Percentiles rank a stretch among this genome's conserved stretches.
Evolutionary conservation across 495 filamentous ascomycete genomes (phyloP).

Genomic region (Evansstolkia leycettana): DNA sequence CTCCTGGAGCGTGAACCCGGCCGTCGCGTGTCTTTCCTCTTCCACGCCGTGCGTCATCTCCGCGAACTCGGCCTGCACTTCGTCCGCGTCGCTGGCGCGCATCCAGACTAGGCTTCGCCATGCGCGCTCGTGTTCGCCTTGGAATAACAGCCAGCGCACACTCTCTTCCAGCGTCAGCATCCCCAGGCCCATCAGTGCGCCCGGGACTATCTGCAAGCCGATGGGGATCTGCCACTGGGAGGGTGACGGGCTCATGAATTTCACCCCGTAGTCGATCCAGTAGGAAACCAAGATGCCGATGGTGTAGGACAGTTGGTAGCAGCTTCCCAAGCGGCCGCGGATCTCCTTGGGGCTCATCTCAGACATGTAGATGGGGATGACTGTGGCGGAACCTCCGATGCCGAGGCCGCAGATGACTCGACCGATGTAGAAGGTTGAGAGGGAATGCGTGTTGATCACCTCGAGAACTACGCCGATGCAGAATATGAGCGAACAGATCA

Average conservation of each 20-base stretch:
- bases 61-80: constrained; percentile 31
- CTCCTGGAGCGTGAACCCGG: constrained; percentile 29
- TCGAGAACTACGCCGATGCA: constrained; percentile 34
- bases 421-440: constrained; percentile 30
- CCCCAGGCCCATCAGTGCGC: constrained; percentile 36
- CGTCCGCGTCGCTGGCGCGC: constrained; percentile 22
- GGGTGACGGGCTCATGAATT: constrained; percentile 42
- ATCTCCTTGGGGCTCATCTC: constrained; percentile 46
- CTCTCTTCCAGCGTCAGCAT: constrained; percentile 38
- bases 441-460: constrained; percentile 27
- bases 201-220: constrained; percentile 38
- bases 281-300: constrained; percentile 40
- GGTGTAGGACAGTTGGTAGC: constrained; percentile 42
- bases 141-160: constrained; percentile 37
- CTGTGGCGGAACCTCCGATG: constrained; percentile 42
- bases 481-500: constrained; percentile 32
- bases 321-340: constrained; percentile 37
- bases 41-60: constrained; percentile 32
- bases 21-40: constrained; percentile 28
- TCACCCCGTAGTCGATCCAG: constrained; percentile 42
- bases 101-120: constrained; percentile 38
- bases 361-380: constrained; percentile 44
- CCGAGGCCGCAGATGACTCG: constrained; percentile 45
- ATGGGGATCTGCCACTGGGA: constrained; percentile 43
- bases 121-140: constrained; percentile 26